phyloP scores from a whole-genome alignment of 306 rosid genomes.

The Sicyos baderoa region DNA sequence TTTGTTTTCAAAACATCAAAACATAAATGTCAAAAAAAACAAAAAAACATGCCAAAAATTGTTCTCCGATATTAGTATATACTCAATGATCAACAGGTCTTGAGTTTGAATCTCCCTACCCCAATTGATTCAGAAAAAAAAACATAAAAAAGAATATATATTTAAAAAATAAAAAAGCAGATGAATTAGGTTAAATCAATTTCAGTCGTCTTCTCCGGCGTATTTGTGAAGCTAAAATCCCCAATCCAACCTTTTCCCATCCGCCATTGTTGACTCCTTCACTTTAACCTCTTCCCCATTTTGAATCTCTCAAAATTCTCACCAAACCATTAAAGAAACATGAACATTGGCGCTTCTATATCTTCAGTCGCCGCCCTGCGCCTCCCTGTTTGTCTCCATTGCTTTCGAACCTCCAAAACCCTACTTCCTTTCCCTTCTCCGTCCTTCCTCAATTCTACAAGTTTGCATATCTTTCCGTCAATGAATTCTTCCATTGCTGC shows the following conservation, averaged over 20 bases:
- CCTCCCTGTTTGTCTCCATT: conserved; percentile 6
- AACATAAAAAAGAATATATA: no score
- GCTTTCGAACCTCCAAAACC: conserved; percentile 5
- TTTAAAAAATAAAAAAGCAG: no score
- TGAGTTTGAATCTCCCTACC: no score
- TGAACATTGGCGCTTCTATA: background rate
- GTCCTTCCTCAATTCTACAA: background rate
- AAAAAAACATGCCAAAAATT: no score
- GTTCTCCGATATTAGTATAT: no score
- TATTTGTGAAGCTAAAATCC: background rate
- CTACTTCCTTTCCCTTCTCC: background rate
- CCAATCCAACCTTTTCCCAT: background rate
- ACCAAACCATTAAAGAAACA: background rate
- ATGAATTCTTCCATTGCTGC: conserved; percentile 5
- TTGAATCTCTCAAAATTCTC: background rate
- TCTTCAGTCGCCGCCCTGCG: conserved; percentile 16
- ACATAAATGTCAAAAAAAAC: no score
- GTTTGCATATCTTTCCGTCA: background rate
- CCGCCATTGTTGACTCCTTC: conserved; percentile 1
- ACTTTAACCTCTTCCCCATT: background rate
- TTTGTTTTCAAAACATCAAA: no score
- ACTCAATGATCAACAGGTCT: no score
- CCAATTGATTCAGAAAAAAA: no score
- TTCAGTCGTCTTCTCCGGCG: background rate
- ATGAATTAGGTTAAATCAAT: background rate